Base-by-base conservation (phyloP, 169 alveolate species). In the Miamiensis avidus region DNA sequence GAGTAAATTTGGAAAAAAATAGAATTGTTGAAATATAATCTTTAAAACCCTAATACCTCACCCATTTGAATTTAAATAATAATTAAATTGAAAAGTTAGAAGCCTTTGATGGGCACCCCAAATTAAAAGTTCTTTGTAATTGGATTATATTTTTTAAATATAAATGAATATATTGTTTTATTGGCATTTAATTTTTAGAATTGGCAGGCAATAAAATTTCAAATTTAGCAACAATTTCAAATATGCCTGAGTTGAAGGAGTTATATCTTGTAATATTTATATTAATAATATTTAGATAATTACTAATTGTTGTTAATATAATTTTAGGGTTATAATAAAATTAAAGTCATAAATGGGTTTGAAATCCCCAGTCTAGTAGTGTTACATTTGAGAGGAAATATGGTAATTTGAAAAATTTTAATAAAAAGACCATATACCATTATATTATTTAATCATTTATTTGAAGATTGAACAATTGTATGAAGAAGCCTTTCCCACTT, bases 51-150 rank as follows among this genome's bases (percentile, higher is more conserved):
- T 77, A 81, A 76, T 33, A 78, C 34, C 31, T 78, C 72, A 34
- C 34, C 29, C 86, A 79, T 79, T 79, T 85, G 30, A 79, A 85
- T 78, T 82, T 85, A 30, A 85, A 78, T 79, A 85, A 85, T 31
- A 85, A 85, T 79, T 34, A 69, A 28, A 74, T 85, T 34, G 89
- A 85, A 25, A 85, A 85, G 74, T 78, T 85, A 85, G 89, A 85
- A 74, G 74, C 82, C 27, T 85, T 85, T 79, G 89, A 85, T n/a
- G 89, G 89, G 26, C 83, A 74, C 31, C 84, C 82, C 0, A 72
- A 78, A 74, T 79, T 85, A 31, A 85, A 74, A 75, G 28, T 69
- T 78, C 69, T 49, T 11, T 49, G 69, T 49, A 49, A 49, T 11
- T 11, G 20, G n/a, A n/a, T n/a, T n/a, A n/a, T n/a, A n/a, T n/a